Percentiles rank a stretch among this genome's conserved stretches.
Conservation (phyloP, 441 rosid species). For the Pelargonium citronellum region DNA sequence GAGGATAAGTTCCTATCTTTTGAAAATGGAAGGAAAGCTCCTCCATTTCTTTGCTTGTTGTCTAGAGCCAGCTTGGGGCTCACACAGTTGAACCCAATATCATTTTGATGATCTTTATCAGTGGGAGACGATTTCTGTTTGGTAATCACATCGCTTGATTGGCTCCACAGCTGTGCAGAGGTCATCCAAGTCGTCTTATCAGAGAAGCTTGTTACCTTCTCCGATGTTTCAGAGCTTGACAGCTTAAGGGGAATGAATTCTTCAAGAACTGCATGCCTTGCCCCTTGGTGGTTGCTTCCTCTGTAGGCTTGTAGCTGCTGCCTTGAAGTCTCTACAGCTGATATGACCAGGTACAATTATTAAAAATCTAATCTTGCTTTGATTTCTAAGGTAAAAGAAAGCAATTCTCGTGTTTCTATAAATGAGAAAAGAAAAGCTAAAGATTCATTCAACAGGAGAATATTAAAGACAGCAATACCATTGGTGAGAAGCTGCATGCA, state of each 20-base stretch:
- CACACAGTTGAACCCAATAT: conserved; percentile 38
- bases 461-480: conserved; percentile 35
- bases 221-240: conserved; percentile 36
- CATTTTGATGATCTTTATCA: conserved; percentile 38
- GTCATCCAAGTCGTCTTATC: conserved; percentile 88
- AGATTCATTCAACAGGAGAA: too few species aligned
- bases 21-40: conserved; percentile 88
- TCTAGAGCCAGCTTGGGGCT: conserved; percentile 55
- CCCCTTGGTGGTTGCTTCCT: conserved; percentile 41
- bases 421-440: background rate
- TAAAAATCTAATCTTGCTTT: conserved; percentile 22
- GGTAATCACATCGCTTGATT: conserved; percentile 37
- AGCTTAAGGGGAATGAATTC: conserved; percentile 89
- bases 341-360: conserved; percentile 10
- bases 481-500: conserved; percentile 97
- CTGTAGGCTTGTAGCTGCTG: conserved; percentile 63
- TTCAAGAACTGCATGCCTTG: conserved; percentile 66
- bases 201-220: conserved; percentile 32
- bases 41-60: conserved; percentile 63
- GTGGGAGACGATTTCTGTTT: conserved; percentile 32
- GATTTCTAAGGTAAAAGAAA: background rate
- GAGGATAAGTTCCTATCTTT: conserved; percentile 44
- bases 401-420: background rate
- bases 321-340: conserved; percentile 85
- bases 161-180: conserved; percentile 92